These are phyloP conservation scores for Tuber umbilicatum DNA, from an alignment of 495 filamentous ascomycete species.

Conservation along the genomic window DNA sequence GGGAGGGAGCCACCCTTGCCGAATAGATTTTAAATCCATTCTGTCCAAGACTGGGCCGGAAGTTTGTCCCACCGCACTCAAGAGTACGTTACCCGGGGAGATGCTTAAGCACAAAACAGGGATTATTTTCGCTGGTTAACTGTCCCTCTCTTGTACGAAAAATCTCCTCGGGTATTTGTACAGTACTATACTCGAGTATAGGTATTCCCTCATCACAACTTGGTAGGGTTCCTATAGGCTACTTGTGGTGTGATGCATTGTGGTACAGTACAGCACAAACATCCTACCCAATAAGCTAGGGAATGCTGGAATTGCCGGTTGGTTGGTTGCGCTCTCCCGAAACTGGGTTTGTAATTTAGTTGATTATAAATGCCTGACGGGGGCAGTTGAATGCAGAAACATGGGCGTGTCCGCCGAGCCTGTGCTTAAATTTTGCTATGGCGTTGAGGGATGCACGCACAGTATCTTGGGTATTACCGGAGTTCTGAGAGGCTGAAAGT, in stretches of 20 bases:
- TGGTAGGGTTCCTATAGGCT: not conserved
- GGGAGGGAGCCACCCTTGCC: no score
- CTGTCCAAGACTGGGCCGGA: not conserved
- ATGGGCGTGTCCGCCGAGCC: not conserved
- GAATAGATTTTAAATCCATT: no score
- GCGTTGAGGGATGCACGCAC: not conserved
- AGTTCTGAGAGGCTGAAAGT: not conserved
- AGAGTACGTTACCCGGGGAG: no score
- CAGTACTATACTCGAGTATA: no score
- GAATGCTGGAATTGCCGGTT: not conserved
- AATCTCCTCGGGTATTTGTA: no score
- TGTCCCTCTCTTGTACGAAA: no score
- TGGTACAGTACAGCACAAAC: no score
- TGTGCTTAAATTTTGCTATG: not conserved
- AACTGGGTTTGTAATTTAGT: not conserved
- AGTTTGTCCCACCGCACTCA: no score
- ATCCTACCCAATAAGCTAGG: not conserved
- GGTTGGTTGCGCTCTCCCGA: not conserved
- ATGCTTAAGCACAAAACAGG: no score
- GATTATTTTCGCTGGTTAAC: no score
- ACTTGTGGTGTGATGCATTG: not conserved
- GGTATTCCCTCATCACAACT: not conserved
- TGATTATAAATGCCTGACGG: not conserved
- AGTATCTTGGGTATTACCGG: not conserved
- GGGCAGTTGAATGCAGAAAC: not conserved